Base-by-base conservation (phyloP, 202 grass and related monocot genomes). In the Bolboschoenoplectus hybrid region DNA sequence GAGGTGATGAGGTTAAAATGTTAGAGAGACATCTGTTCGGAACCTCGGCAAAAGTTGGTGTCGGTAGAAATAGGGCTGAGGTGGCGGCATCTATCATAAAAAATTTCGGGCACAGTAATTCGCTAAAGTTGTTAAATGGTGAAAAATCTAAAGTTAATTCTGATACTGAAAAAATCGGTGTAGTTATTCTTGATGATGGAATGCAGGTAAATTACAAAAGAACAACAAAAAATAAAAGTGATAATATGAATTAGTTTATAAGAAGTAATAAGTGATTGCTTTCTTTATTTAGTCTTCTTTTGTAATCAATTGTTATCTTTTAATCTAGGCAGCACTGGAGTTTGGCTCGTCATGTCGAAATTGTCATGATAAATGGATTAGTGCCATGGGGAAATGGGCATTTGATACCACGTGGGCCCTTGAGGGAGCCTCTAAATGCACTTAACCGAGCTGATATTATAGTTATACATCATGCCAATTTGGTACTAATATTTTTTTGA, bases 161-260 rank as follows among this genome's bases (percentile, higher is more conserved):
- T 68, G 8, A 82, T 63, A 88, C 26, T 41, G 64, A 50, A 43
- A 91, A 89, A 88, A 85, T 97, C 80, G 91, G 91, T 81, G 35
- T 90, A 41, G 91, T 79, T 34, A 93, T 98, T 74, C 55, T 98
- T 84, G 95, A 98, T 56, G 95, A 98, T 47, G 95, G 95, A 72
- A 95, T 98, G 95, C 91, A 95, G 95, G 93, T 92, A 75, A 83
- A 63, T 82, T 14, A 82, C 32, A 11, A 84, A 26, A 64, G 3
- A 1, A 41, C 7, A 26, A 67, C 2, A 2, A 49, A 43, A 44
- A 34, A 63, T n/a, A 56, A 26, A 63, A 35, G 39, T 35, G 20
- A 53, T 12, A 50, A 75, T 10, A 74, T 11, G 17, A 68, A 67
- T 40, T 26, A 26, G 26, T 26, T 61, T 61, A 61, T 61, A n/a